A percentile compares a stretch with the other conserved stretches of the same genome.
Evolutionary conservation across 768 basidiomycete species (phyloP).

Genomic region (Leccinum truebloodii): DNA sequence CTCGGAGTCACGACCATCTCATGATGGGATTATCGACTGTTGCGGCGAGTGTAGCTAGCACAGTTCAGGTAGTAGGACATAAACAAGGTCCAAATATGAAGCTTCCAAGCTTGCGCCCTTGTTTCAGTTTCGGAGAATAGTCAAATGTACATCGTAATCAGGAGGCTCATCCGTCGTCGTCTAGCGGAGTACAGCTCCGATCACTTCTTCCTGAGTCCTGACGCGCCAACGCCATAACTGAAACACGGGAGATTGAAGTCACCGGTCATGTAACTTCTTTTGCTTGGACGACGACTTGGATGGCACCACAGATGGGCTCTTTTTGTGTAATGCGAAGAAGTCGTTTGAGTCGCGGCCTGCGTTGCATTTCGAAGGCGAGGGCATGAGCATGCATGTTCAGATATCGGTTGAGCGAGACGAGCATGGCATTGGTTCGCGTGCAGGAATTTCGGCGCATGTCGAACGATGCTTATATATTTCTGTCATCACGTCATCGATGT

Average conservation of each 20-base stretch:
- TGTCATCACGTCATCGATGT: background rate
- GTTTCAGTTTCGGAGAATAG: no score
- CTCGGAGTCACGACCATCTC: no score
- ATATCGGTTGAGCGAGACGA: conserved; percentile 90
- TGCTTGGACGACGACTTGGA: conserved; percentile 67
- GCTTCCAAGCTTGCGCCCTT: no score
- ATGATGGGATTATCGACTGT: no score
- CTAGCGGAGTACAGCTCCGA: conserved; percentile 37
- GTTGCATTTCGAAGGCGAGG: conserved; percentile 54
- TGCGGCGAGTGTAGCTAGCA: no score
- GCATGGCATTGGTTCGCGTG: conserved; percentile 78
- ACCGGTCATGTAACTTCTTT: conserved; percentile 74
- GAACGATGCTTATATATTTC: conserved; percentile 53
- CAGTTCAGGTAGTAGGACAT: no score
- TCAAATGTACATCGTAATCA: no score
- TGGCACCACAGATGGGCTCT: conserved; percentile 68
- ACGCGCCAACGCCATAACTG: conserved; percentile 72
- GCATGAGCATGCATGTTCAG: conserved; percentile 86
- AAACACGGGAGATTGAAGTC: conserved; percentile 75
- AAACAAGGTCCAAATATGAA: no score
- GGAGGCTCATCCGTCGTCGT: no score
- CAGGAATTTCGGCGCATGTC: conserved; percentile 80
- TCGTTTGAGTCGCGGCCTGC: conserved; percentile 45
- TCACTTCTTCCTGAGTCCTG: conserved; percentile 64
- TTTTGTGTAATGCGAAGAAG: conserved; percentile 74